Evolutionary conservation across 225 moss, liverwort and hornwort genomes (phyloP), one percentile per base, ranked within the genome.

Genomic region (Thuidium tamariscinum): DNA sequence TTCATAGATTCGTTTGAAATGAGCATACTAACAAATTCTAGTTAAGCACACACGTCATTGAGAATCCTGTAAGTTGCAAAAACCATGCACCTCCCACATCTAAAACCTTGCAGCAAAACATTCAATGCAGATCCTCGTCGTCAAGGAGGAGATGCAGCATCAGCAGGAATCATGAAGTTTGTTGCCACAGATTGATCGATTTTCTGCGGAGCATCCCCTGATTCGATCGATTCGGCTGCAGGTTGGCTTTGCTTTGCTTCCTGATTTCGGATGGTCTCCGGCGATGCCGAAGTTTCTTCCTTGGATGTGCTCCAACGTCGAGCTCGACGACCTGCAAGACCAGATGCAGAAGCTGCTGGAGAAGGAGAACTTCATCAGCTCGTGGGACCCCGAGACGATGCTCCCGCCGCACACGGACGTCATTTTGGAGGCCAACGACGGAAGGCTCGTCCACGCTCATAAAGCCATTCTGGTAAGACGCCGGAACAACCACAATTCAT

Each of bases 371-470:
- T 93, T 93, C 59, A 89, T 92, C 23, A 86, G 90, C 74, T 55
- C 87, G 56, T 93, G 93, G 93, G 93, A 91, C 74, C 89, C 91
- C 1, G 93, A 93, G 63, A 92, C 93, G 12, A 88, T 91, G 93
- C 91, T 93, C n/a, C 93, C 93, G 12, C 93, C 93, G 1, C 82
- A 89, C 7, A 92, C 91, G 5, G 93, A 93, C 32, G 91, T 92
- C 32, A 86, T 92, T 86, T 46, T 93, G 88, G 93, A 93, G 86
- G 91, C 93, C 0, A 89, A 87, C 26, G 93, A 93, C 11, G 93
- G 93, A 79, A 81, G 90, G 77, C 72, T 89, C 41, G 91, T 93
- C 44, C 91, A 93, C 21, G 91, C 93, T 51, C 93, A 93, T 21
- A 89, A 90, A 87, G 85, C 93, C 73, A 90, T 75, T 57, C 79